Base-by-base conservation (phyloP, 805 yeast species). In the Yamadazyma insecticola region DNA sequence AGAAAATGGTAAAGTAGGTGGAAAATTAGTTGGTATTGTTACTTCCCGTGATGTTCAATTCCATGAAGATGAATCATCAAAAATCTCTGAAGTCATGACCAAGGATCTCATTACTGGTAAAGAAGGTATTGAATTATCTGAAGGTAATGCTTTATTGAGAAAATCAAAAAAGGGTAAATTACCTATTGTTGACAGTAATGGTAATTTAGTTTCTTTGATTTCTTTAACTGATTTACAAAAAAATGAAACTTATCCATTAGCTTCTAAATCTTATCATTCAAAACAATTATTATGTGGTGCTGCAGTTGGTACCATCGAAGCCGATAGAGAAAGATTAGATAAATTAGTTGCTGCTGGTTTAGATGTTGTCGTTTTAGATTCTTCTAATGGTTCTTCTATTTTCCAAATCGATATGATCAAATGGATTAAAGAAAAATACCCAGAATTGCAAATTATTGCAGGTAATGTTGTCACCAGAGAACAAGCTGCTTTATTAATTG, bases 391-490 rank as follows among this genome's bases (percentile, higher is more conserved):
- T 64, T 86, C 94, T 72, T 92, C 98, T 32, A 54, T 83, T 46
- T 92, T 81, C 87, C 98, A 92, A 74, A 61, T 88, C 52, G 78
- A 90, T 50, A 84, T 92, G 95, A 74, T 92, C 65, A 74, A 80
- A 67, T 87, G 87, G 89, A 82, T 86, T 68, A 92, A 92, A 70
- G 55, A 63, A 46, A 83, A 74, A 32, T 78, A 63, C 72, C 87
- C 95, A 46, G 74, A 81, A 16, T 69, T 92, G 52, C 78, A 92
- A 66, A 85, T 92, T 45, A 79, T 92, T 65, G 98, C 94, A 40
- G 98, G 98, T 74, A 92, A 92, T 60, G 98, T 92, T 53, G 97
- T 89, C 40, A 89, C 97, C 47, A 83, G 98, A 65, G 98, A 90
- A 65, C 98, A 92, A 74, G 97, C 98, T 48, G 98, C 98, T 40